Conservation (phyloP, 441 rosid genomes). For the Omphalea diandra region DNA sequence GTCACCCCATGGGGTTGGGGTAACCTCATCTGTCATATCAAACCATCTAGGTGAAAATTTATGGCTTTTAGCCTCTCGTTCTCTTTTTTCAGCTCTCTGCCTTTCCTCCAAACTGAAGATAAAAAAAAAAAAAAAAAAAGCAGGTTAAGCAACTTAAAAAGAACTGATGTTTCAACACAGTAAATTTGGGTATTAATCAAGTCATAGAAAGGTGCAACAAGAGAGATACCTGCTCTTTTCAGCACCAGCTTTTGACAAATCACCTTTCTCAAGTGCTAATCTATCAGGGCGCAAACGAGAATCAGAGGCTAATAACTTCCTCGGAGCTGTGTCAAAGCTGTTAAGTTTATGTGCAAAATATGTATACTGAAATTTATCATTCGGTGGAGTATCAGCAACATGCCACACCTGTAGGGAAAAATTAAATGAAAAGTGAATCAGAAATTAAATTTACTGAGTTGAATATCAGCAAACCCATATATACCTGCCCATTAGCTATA, state of each 20-base stretch:
- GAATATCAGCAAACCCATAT: too few relatives aligned
- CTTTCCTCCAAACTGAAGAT: slow-evolving; percentile 79
- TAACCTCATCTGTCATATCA: slow-evolving; percentile 63
- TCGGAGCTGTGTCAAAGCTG: slow-evolving; percentile 90
- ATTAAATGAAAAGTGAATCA: too few relatives aligned
- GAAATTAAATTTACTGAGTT: too few relatives aligned
- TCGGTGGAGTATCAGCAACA: slow-evolving; percentile 70
- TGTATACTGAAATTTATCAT: slow-evolving; percentile 86
- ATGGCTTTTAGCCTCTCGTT: slow-evolving; percentile 67
- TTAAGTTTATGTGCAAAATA: slow-evolving; percentile 90
- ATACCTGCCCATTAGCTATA: neutral
- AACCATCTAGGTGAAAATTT: slow-evolving; percentile 84
- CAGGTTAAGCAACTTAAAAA: neutral
- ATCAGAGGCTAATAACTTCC: slow-evolving; percentile 84
- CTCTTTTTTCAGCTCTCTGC: slow-evolving; percentile 90
- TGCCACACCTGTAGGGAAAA: slow-evolving; percentile 67
- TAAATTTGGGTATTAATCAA: neutral
- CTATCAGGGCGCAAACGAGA: slow-evolving; percentile 95
- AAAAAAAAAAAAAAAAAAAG: slow-evolving; percentile 1
- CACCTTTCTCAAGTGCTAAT: slow-evolving; percentile 92
- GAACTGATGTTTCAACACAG: neutral
- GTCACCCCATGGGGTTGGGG: slow-evolving; percentile 98
- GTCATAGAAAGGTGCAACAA: neutral
- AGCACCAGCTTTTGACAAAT: slow-evolving; percentile 66
- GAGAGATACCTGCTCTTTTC: slow-evolving; percentile 83